These are phyloP conservation scores for Beauveria sp. DNA, from an alignment of 2,329 filamentous ascomycete genomes.

Conservation along the genomic window DNA sequence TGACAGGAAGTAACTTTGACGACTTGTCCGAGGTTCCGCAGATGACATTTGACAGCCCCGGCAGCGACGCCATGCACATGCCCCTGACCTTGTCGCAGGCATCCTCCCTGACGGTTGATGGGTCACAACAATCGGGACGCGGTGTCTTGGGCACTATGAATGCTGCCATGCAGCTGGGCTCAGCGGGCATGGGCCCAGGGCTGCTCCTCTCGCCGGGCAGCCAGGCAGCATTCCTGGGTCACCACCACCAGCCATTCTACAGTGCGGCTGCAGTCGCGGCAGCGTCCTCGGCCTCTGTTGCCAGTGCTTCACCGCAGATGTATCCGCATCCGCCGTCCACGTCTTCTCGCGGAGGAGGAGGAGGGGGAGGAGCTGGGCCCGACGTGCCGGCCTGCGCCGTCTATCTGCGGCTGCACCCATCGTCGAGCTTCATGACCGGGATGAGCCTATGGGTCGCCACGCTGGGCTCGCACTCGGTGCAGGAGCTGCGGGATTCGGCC, in stretches of 20 bases:
- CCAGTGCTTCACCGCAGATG: not conserved
- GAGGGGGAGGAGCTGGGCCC: not conserved
- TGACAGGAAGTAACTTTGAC: constrained; percentile 18
- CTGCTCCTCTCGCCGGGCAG: constrained; percentile 31
- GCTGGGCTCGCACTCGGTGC: constrained; percentile 48
- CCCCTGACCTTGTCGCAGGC: constrained; percentile 18
- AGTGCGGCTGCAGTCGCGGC: not conserved
- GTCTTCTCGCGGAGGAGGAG: constrained; percentile 13
- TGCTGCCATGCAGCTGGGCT: constrained; percentile 21
- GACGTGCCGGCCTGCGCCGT: constrained; percentile 38
- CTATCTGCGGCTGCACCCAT: constrained; percentile 61
- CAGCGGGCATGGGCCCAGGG: constrained; percentile 29
- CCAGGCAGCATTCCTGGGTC: constrained; percentile 26
- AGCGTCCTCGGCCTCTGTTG: not conserved
- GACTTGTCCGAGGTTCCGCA: constrained; percentile 19
- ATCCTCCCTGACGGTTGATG: constrained; percentile 14
- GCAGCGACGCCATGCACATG: constrained; percentile 16
- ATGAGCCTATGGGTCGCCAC: constrained; percentile 59
- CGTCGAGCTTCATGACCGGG: constrained; percentile 46
- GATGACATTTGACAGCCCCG: constrained; percentile 18
- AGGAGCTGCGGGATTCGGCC: constrained; percentile 56
- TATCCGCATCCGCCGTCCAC: constrained; percentile 15
- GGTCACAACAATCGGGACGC: constrained; percentile 15
- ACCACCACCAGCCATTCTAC: constrained; percentile 25
- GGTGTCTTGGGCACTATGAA: constrained; percentile 20